These are phyloP conservation scores for Eucalyptus marginata DNA, from an alignment of 345 rosid genomes.

Conservation along the genomic window DNA sequence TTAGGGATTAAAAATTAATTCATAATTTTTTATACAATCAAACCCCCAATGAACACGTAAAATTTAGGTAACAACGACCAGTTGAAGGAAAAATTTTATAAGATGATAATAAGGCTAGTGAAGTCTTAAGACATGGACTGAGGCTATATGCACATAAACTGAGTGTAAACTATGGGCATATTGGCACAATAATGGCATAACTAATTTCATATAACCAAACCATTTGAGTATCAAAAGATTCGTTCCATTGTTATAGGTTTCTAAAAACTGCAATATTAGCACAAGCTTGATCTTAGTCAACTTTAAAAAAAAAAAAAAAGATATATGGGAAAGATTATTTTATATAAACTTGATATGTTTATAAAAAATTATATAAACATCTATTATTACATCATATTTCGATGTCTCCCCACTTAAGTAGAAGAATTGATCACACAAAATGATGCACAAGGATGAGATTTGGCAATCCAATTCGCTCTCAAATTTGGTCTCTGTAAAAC, in stretches of 20 bases:
- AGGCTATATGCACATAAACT: no score
- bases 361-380: rapidly evolving
- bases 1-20: rapidly evolving
- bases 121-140: no score
- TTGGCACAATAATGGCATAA: rapidly evolving
- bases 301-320: no score
- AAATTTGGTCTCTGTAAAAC: neutral
- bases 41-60: rapidly evolving
- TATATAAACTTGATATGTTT: neutral
- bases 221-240: neutral
- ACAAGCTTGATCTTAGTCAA: neutral
- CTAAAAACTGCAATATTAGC: neutral
- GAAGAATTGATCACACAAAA: neutral
- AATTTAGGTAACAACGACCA: rapidly evolving
- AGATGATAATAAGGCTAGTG: no score
- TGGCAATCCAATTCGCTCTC: no score
- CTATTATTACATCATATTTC: neutral
- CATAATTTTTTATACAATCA: rapidly evolving
- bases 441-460: neutral
- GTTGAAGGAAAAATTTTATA: no score
- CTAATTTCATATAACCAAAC: neutral
- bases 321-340: neutral
- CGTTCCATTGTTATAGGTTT: rapidly evolving
- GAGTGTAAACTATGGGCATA: neutral
- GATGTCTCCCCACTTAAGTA: neutral